A percentile compares a stretch with the other conserved stretches of the same genome.
These are phyloP conservation scores for Colletotrichum salicis DNA, from an alignment of 2,329 filamentous ascomycete genomes.

Conservation along the genomic window DNA sequence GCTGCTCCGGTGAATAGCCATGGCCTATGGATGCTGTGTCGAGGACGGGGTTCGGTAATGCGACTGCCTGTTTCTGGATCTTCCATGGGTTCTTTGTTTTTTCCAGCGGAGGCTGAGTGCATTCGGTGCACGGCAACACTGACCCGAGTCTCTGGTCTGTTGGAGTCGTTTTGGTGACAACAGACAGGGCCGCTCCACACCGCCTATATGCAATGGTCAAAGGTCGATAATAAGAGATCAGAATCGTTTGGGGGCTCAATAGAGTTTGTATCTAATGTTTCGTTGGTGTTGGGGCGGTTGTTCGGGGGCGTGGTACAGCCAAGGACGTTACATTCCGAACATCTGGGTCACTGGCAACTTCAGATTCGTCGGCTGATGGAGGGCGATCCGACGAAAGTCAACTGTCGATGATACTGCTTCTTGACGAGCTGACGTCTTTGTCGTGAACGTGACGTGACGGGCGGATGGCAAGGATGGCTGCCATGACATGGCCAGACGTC, in stretches of 20 bases:
- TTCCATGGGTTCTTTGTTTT: background rate
- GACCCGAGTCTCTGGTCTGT: background rate
- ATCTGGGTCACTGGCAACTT: slow-evolving; percentile 5
- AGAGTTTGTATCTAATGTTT: slow-evolving; percentile 30
- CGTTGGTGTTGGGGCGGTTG: slow-evolving; percentile 1
- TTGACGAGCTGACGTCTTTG: background rate
- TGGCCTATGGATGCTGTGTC: background rate
- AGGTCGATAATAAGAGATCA: background rate
- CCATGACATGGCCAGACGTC: background rate
- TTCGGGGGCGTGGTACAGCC: background rate
- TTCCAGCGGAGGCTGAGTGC: background rate
- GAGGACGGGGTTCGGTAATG: background rate
- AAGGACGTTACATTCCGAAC: slow-evolving; percentile 7
- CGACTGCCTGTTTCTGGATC: slow-evolving; percentile 10
- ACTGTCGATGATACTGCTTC: background rate
- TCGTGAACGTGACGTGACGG: background rate
- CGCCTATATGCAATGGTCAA: background rate
- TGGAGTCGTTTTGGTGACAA: background rate
- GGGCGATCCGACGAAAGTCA: slow-evolving; percentile 12
- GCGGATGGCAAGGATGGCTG: background rate
- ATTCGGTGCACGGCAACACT: background rate
- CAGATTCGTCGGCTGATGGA: background rate
- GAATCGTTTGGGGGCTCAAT: background rate
- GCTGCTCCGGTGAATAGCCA: background rate
- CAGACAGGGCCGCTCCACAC: slow-evolving; percentile 1